These are phyloP conservation scores for Eimeria necatrix DNA, from an alignment of 169 alveolate genomes.

Conservation along the genomic window DNA sequence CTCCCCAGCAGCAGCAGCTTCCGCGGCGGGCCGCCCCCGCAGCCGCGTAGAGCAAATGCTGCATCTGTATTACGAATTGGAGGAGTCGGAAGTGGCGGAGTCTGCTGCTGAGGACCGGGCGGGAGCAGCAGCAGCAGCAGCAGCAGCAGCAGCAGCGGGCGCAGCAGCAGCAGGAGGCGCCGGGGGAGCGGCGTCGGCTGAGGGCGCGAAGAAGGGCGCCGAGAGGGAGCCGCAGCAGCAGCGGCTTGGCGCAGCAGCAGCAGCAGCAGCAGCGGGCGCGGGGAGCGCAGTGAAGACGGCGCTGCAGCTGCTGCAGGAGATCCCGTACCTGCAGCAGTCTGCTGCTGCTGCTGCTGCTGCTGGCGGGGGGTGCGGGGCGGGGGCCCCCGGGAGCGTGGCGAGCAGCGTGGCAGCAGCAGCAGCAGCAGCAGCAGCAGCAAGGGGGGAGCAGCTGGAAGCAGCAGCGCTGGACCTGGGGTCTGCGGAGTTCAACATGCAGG, in stretches of 20 bases:
- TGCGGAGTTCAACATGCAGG: conserved; percentile 68
- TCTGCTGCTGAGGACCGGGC: not conserved
- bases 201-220: not conserved
- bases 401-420: not conserved
- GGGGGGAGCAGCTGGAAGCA: not conserved
- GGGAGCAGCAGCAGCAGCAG: not conserved
- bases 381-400: not conserved
- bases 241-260: not conserved
- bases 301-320: conserved; percentile 15
- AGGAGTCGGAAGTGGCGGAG: not conserved
- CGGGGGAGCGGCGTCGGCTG: not conserved
- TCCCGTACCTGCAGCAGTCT: not conserved
- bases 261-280: conserved; percentile 10
- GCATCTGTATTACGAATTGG: conserved; percentile 27
- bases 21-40: conserved; percentile 13
- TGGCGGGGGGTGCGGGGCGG: not conserved
- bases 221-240: not conserved
- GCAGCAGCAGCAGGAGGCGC: not conserved
- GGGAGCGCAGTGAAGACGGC: conserved; percentile 4
- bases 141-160: not conserved
- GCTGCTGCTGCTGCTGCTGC: not conserved
- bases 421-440: not conserved
- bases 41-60: conserved; percentile 57
- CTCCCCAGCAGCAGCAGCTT: not conserved
- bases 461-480: conserved; percentile 10